phyloP scores from a whole-genome alignment of 2,329 filamentous ascomycete species.

The Paracoccidioides brasiliensis region DNA sequence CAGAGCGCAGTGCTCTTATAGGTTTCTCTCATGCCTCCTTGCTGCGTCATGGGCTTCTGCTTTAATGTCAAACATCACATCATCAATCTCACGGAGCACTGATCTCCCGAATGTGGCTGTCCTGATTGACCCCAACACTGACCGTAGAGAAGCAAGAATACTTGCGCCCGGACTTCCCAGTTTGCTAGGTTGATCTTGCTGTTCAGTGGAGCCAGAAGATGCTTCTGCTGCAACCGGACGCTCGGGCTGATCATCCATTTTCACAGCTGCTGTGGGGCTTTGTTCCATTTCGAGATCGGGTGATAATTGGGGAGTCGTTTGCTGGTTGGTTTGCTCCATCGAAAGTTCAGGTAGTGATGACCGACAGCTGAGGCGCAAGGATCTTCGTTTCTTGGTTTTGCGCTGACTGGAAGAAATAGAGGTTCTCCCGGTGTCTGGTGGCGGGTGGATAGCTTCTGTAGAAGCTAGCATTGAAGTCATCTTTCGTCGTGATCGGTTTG shows the following conservation, averaged over 20 bases:
- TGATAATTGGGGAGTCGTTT: not conserved
- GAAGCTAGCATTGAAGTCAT: conserved; percentile 11
- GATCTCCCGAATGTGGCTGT: conserved; percentile 47
- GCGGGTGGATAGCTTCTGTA: not conserved
- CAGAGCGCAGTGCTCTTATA: not conserved
- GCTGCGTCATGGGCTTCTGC: conserved; percentile 60
- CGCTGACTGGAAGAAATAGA: conserved; percentile 10
- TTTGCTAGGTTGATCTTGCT: not conserved
- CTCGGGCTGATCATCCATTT: not conserved
- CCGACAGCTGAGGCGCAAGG: conserved; percentile 18
- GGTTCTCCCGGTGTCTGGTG: not conserved
- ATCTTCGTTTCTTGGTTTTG: conserved; percentile 20
- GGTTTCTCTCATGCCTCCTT: conserved; percentile 29
- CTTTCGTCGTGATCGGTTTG: not conserved
- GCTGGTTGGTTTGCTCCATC: not conserved
- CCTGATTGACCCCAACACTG: conserved; percentile 47
- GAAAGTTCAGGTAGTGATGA: conserved; percentile 5
- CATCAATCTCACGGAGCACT: conserved; percentile 59
- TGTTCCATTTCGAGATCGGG: not conserved
- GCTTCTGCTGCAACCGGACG: not conserved
- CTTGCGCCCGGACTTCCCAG: conserved; percentile 25
- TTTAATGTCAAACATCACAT: conserved; percentile 67
- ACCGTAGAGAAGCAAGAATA: conserved; percentile 43
- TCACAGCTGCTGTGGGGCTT: not conserved
- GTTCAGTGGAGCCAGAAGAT: not conserved